Evolutionary conservation across 352 stramenopile genomes (phyloP).

Genomic region (Pythium biforme): DNA sequence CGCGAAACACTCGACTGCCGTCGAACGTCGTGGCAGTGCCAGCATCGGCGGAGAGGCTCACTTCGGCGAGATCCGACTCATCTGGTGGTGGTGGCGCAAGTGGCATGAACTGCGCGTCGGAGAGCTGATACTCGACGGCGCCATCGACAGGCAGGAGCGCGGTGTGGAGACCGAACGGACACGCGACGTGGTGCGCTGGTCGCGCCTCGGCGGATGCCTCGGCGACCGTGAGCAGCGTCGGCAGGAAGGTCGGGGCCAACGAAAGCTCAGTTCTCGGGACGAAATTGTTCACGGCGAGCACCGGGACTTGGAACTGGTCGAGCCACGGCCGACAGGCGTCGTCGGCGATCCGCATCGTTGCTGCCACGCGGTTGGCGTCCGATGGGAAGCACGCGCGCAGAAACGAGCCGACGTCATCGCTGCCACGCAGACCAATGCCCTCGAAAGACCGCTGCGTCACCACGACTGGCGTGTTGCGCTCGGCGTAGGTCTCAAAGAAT

Average conservation of each 20-base stretch:
- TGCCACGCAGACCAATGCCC: background rate
- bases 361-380: background rate
- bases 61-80: constrained; percentile 2
- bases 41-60: constrained; percentile 10
- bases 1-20: background rate
- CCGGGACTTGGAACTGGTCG: constrained; percentile 48
- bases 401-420: constrained; percentile 20
- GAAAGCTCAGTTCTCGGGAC: constrained; percentile 55
- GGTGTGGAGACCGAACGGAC: constrained; percentile 66
- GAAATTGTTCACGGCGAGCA: constrained; percentile 64
- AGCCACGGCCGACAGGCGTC: constrained; percentile 36
- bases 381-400: constrained; percentile 26
- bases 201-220: background rate
- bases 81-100: background rate
- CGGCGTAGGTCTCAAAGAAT: constrained; percentile 64
- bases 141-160: constrained; percentile 22
- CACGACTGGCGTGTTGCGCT: constrained; percentile 35
- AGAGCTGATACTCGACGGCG: constrained; percentile 9
- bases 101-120: constrained; percentile 1
- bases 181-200: constrained; percentile 23
- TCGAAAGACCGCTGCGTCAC: constrained; percentile 13
- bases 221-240: constrained; percentile 23
- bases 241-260: constrained; percentile 29
- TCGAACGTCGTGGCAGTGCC: background rate
- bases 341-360: constrained; percentile 30